These are phyloP conservation scores for Chlorella vulgaris DNA, from an alignment of 139 green algal species.

Conservation along the genomic window DNA sequence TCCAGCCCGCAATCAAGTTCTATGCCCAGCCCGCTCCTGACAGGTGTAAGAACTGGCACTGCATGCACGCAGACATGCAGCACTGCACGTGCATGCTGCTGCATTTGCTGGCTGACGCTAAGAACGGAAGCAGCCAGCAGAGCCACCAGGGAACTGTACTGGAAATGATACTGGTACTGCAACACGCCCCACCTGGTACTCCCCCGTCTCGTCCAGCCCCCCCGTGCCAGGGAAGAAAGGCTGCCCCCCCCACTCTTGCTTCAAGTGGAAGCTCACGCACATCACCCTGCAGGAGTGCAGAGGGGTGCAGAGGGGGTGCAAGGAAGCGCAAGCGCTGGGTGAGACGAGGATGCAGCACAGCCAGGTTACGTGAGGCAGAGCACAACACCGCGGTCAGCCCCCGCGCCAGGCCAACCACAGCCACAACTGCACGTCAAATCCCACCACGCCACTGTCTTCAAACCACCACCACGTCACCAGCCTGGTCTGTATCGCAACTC, in stretches of 20 bases:
- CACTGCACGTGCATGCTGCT: neutral
- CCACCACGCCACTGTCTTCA: too few species aligned
- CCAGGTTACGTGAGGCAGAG: neutral
- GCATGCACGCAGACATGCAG: neutral
- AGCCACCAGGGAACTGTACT: too few species aligned
- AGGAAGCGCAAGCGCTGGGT: neutral
- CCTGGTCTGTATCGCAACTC: too few species aligned
- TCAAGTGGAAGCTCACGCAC: conserved; percentile 96
- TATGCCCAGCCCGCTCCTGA: too few species aligned
- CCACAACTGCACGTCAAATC: too few species aligned
- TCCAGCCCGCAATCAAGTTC: too few species aligned
- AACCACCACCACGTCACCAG: too few species aligned
- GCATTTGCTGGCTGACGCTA: too few species aligned
- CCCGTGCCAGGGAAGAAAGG: conserved; percentile 89
- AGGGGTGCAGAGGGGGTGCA: neutral
- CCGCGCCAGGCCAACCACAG: neutral
- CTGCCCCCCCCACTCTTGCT: conserved; percentile 64
- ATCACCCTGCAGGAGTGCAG: conserved; percentile 69
- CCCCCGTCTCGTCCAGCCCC: conserved; percentile 66
- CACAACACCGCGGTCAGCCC: neutral
- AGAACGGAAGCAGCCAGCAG: neutral
- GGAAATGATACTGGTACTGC: neutral
- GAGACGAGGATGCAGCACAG: neutral
- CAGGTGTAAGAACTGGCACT: too few species aligned
- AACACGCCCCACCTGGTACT: conserved; percentile 34